Base-by-base conservation (phyloP, 331 rosid genomes). In the Rosa hybrid region DNA sequence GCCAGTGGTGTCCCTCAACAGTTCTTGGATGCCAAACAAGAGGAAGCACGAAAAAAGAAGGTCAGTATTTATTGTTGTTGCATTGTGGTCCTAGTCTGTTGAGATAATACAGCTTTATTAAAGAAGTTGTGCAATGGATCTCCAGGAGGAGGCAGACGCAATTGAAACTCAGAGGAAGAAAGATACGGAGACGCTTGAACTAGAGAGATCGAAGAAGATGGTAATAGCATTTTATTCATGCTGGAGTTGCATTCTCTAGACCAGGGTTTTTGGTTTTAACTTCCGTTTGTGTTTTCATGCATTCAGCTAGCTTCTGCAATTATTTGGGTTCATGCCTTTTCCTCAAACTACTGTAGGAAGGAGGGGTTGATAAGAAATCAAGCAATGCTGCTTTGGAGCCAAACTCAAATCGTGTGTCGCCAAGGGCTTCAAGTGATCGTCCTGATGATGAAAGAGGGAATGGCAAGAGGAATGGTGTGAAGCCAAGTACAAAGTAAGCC, bases 321-420 rank as follows among this genome's bases (percentile, higher is more conserved):
- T 91, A 93, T 96, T 93, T 93, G 98, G 99, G 99, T 90, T 96
- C 99, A 96, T 96, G 92, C 98, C 97, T 93, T 96, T 96, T 86
- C 99, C 99, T 96, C 99, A 90, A 93, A 96, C 99, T 93, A 90
- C 99, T 96, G 99, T 96, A 96, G 99, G 99, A 93, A 82, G 98
- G 87, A 83, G 90, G 92, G 89, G 89, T 81, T 86, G 97, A 90
- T 81, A 83, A 80, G 46, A 92, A 83, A 83, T 82, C 86, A 78
- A 85, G 79, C 82, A 89, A 84, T 78, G 60, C 88, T 83, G 90
- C 84, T n/a, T 81, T 84, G 86, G 92, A 87, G 78, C 81, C 88
- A 83, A 78, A 78, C 78, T 83, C 88, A 82, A 88, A 83, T 89
- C 82, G 68, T 69, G 25, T 11, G 17, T 76, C 60, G 17, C 79